These are phyloP conservation scores for Anthracocystis panici-leucophaei DNA, from an alignment of 1,284 basidiomycete genomes.

Conservation along the genomic window DNA sequence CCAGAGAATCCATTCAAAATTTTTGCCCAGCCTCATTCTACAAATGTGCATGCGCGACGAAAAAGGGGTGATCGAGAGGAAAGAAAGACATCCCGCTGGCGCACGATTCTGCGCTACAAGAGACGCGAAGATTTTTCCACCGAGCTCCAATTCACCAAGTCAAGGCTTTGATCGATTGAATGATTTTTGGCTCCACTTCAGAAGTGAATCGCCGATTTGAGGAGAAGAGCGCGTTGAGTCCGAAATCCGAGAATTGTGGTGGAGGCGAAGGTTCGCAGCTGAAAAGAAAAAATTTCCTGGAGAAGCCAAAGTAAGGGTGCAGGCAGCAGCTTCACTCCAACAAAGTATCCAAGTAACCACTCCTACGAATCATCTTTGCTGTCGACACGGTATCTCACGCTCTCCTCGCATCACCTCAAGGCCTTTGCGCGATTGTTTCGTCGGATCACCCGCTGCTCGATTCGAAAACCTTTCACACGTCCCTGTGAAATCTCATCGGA, in stretches of 20 bases:
- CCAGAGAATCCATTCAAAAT: constrained; percentile 28
- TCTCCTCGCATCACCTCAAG: background rate
- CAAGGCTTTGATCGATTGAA: constrained; percentile 15
- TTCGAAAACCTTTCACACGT: background rate
- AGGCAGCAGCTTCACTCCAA: constrained; percentile 8
- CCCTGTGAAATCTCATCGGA: background rate
- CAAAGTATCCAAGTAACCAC: background rate
- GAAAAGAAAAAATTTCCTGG: constrained; percentile 30
- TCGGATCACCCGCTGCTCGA: background rate
- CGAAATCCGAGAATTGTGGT: constrained; percentile 30
- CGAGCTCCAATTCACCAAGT: constrained; percentile 3
- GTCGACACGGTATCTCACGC: background rate
- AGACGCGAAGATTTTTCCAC: constrained; percentile 37
- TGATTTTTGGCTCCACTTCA: constrained; percentile 10
- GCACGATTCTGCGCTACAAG: constrained; percentile 18
- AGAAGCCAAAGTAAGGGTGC: constrained; percentile 27
- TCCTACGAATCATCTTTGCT: background rate
- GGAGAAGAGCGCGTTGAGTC: constrained; percentile 1
- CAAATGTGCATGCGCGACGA: constrained; percentile 13
- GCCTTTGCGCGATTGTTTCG: background rate
- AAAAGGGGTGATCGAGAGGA: constrained; percentile 41
- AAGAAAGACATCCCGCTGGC: constrained; percentile 42
- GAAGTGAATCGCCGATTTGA: constrained; percentile 2
- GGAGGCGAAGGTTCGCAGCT: constrained; percentile 9
- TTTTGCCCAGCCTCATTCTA: constrained; percentile 26